A percentile compares a stretch with the other conserved stretches of the same genome.
Evolutionary conservation across 176 grass and related monocot species (phyloP).

Genomic region (Zoysia japonica): DNA sequence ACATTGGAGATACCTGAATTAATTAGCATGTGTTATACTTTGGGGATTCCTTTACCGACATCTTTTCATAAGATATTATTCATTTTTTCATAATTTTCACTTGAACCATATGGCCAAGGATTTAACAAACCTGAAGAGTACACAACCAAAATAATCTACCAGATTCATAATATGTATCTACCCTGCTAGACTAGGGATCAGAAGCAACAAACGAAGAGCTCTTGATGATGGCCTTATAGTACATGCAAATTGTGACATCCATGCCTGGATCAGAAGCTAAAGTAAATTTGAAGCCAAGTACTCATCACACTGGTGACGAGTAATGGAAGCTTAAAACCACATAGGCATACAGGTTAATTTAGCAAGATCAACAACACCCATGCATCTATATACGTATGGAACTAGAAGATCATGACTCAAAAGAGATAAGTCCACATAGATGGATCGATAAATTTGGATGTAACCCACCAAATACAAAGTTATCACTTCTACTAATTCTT

Average conservation of each 20-base stretch:
- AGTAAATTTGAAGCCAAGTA: slow-evolving; percentile 18
- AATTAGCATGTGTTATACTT: background rate
- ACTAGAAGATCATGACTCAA: background rate
- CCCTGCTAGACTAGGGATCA: background rate
- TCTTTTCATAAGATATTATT: background rate
- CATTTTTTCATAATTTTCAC: background rate
- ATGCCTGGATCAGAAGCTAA: background rate
- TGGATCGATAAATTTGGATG: background rate
- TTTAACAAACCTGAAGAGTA: too few relatives aligned
- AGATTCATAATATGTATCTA: background rate
- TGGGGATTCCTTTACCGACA: background rate
- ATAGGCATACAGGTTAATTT: background rate
- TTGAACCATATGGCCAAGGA: background rate
- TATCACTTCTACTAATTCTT: background rate
- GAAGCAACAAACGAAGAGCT: slow-evolving; percentile 19
- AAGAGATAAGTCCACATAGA: background rate
- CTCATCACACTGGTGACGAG: background rate
- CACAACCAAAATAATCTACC: too few relatives aligned
- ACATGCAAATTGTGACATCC: background rate
- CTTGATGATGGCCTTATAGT: background rate
- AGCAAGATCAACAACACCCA: background rate
- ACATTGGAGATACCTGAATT: background rate
- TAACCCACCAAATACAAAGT: background rate
- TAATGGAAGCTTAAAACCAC: slow-evolving; percentile 30
- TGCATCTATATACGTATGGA: slow-evolving; percentile 5